Evolutionary conservation across 1,284 basidiomycete genomes (phyloP), one percentile per base, ranked within the genome.

Genomic region (Ustilago trichophora): DNA sequence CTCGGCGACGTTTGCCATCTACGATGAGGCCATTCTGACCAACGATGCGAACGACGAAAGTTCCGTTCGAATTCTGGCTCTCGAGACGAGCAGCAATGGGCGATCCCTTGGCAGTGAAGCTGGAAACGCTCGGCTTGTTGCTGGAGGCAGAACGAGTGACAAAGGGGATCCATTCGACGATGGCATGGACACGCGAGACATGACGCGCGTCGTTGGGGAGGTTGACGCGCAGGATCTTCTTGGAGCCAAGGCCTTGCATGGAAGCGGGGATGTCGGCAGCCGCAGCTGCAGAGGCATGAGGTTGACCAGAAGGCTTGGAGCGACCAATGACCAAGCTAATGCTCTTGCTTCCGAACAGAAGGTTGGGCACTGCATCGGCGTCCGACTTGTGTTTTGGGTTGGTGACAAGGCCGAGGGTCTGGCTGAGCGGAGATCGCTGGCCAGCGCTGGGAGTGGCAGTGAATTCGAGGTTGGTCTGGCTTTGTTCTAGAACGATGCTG

Each of bases 11-110:
- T 42, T 75, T 72, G 10, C 75, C 76, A 31, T 80, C 66, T 11
- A 80, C 68, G 21, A 78, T 71, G 15, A 80, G 68, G 5, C 79
- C 79, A 35, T 80, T 80, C 48, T 80, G 79, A 12, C 79, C 79
- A 3, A 80, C 36, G 33, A 80, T 69, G 16, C 72, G 66, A 21
- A 80, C 55, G 26, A 80, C 60, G 38, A 77, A 80, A 11, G 71
- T 66, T 26, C 77, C 77, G 16, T 45, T 60, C 8, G 34, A 45
- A 31, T 6, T 57, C 25, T 13, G 13, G 15, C 36, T 19, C 13
- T 53, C 35, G 15, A 51, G 41, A 12, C 36, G 40, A 19, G 53
- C 48, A 42, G 37, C 52, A 4, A 45, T 43, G 12, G 71, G 54
- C 4, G 66, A 54, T 22, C 47, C 55, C 32, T 59, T 59, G 16